phyloP scores from a whole-genome alignment of 352 stramenopile species.

The Pilasporangium apinafurcum region DNA sequence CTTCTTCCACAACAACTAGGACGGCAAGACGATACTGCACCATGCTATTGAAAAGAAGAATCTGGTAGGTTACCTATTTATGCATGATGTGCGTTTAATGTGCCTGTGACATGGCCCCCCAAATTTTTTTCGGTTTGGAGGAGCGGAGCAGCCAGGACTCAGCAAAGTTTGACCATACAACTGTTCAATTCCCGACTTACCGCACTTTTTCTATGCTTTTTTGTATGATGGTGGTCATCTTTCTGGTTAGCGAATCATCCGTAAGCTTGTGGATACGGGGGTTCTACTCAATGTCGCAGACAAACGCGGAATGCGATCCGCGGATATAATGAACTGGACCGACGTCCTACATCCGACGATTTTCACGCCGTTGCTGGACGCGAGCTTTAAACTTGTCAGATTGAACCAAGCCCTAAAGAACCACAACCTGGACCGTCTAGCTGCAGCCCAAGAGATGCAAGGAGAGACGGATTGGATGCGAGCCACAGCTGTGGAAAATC shows the following conservation, averaged over 20 bases:
- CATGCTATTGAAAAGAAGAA: slow-evolving; percentile 16
- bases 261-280: slow-evolving; percentile 17
- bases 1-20: no score
- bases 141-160: no score
- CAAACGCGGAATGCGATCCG: slow-evolving; percentile 24
- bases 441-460: slow-evolving; percentile 5
- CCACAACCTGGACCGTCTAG: slow-evolving; percentile 7
- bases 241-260: slow-evolving; percentile 13
- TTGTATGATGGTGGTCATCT: background rate
- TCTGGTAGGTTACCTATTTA: slow-evolving; percentile 18
- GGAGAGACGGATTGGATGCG: slow-evolving; percentile 1
- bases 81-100: no score
- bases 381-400: slow-evolving; percentile 15
- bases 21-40: slow-evolving; percentile 29
- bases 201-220: background rate
- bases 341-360: slow-evolving; percentile 18
- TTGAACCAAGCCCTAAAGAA: slow-evolving; percentile 6
- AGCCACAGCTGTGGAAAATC: background rate
- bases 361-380: slow-evolving; percentile 21
- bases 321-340: slow-evolving; percentile 26
- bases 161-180: no score
- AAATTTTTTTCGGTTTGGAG: no score
- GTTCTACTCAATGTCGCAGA: slow-evolving; percentile 16
- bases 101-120: no score
- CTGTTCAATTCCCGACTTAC: no score